Base-by-base conservation (phyloP, 2,329 filamentous ascomycete species). In the Ophiostoma piceae region DNA sequence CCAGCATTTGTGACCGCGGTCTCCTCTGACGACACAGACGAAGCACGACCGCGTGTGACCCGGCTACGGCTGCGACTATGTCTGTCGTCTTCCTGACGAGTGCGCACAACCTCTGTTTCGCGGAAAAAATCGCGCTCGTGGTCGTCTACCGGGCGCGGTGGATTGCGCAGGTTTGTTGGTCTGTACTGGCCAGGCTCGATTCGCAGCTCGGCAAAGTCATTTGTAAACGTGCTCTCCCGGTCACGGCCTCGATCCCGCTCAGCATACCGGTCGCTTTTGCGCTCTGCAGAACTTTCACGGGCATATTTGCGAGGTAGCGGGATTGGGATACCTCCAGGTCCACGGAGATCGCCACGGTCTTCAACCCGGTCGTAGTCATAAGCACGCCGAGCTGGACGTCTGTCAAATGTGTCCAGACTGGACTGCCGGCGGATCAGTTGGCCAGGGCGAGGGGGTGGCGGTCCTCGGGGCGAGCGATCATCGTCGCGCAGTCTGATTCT, bases 401-500 rank as follows among this genome's bases (percentile, higher is more conserved):
- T 88, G 79, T 97, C 94, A 77, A 92, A 97, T 0, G 91, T 96
- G 78, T 97, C 94, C 54, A 97, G 84, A 68, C 92, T 96, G 16
- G 92, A 96, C 78, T 96, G 93, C 62, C 94, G 87, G 71, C 94
- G 87, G 67, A 95, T 76, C 73, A 94, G 84, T 39, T 90, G 85
- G 41, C 84, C 83, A 68, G 87, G 82, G 65, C 90, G 85, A 43
- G 84, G 83, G 68, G 87, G 82, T 66, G 82, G 85, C 11, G 85
- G 84, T 4, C 57, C 66, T 47, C 60, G 66, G n/a, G 43, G 43
- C 29, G 22, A 32, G 37, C 35, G 64, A 3, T 66, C 67, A 16
- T 51, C 39, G 22, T 12, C n/a, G 51, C 37, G 39, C 37, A 51
- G 37, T 35, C 67, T n/a, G 2, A 39, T 22, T 1, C 26, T 32